These are phyloP conservation scores for Thalassiosira ordinaria DNA, from an alignment of 352 stramenopile genomes.

Conservation along the genomic window DNA sequence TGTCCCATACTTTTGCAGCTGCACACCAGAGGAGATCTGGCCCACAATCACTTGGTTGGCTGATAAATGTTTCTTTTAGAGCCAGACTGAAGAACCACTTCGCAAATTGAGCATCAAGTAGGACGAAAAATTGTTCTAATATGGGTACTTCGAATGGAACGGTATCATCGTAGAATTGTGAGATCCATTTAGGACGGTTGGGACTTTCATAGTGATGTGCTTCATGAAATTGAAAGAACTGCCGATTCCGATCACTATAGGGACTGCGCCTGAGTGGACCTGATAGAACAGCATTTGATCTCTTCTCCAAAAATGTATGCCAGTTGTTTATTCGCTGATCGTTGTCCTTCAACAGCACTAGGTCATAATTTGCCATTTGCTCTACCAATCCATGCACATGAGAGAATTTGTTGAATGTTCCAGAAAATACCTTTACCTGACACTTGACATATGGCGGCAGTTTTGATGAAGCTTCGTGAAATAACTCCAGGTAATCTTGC, in stretches of 20 bases:
- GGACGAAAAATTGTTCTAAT: constrained; percentile 3
- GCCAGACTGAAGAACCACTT: not conserved
- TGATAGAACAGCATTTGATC: constrained; percentile 21
- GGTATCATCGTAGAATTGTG: not conserved
- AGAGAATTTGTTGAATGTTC: too few relatives aligned
- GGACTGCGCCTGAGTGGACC: constrained; percentile 12
- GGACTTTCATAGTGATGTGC: not conserved
- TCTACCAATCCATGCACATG: too few relatives aligned
- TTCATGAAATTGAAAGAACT: not conserved
- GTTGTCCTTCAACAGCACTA: too few relatives aligned
- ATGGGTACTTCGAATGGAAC: not conserved
- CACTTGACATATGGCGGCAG: too few relatives aligned
- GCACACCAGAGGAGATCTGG: not conserved
- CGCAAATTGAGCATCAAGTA: constrained; percentile 8
- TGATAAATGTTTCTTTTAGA: not conserved
- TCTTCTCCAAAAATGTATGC: too few relatives aligned
- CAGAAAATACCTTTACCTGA: too few relatives aligned
- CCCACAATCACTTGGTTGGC: not conserved
- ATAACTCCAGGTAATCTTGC: too few relatives aligned
- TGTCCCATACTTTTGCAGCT: constrained; percentile 8
- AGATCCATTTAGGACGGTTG: not conserved
- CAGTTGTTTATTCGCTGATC: too few relatives aligned
- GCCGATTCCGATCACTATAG: not conserved
- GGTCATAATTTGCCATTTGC: too few relatives aligned
- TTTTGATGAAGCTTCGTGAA: too few relatives aligned